phyloP scores from a whole-genome alignment of 768 basidiomycete species.

The Phylloporus sp. region DNA sequence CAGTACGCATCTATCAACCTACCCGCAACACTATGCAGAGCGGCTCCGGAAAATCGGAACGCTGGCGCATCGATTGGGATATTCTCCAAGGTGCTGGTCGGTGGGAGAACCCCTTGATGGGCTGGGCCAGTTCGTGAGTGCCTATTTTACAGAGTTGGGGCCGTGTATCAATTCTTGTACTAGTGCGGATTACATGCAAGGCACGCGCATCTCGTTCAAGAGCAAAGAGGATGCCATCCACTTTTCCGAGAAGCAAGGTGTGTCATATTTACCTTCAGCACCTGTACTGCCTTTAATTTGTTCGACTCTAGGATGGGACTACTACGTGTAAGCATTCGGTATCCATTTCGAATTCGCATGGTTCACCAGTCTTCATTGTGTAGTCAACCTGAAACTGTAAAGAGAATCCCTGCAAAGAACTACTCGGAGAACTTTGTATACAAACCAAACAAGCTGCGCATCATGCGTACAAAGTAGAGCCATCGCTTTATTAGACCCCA shows the following conservation, averaged over 20 bases:
- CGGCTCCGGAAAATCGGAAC: constrained; percentile 76
- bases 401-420: constrained; percentile 79
- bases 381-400: constrained; percentile 57
- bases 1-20: constrained; percentile 90
- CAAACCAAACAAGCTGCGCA: constrained; percentile 71
- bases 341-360: not conserved
- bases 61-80: constrained; percentile 96
- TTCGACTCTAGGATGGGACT: constrained; percentile 76
- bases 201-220: constrained; percentile 76
- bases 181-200: constrained; percentile 96
- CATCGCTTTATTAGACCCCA: constrained; percentile 2
- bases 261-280: constrained; percentile 8
- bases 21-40: constrained; percentile 95
- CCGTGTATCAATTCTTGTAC: not conserved
- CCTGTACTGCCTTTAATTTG: not conserved
- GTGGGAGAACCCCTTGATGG: constrained; percentile 99
- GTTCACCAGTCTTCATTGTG: constrained; percentile 4
- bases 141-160: not conserved
- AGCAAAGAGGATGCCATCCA: constrained; percentile 89
- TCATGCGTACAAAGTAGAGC: constrained; percentile 86
- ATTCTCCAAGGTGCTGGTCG: constrained; percentile 82
- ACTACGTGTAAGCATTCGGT: constrained; percentile 67
- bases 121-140: constrained; percentile 89
- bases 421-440: constrained; percentile 92
- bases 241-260: constrained; percentile 97